These are phyloP conservation scores for Hirsutella rhossiliensis DNA, from an alignment of 2,329 filamentous ascomycete genomes.

Conservation along the genomic window DNA sequence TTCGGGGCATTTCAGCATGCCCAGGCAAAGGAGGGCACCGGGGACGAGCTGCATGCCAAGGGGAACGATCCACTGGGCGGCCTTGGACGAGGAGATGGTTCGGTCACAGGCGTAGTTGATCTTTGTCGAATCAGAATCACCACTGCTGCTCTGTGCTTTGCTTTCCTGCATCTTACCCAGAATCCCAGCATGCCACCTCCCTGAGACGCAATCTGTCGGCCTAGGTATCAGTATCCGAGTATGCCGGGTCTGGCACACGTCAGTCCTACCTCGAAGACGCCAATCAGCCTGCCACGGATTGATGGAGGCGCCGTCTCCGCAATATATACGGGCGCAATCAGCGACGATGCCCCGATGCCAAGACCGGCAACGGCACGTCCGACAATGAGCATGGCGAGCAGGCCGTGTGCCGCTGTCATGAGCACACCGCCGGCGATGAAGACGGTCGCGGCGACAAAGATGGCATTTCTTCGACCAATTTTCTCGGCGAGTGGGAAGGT, in stretches of 20 bases:
- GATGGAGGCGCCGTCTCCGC: constrained; percentile 32
- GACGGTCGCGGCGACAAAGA: constrained; percentile 29
- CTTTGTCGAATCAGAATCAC: too few relatives aligned
- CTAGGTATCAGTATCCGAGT: neutral
- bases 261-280: constrained; percentile 30
- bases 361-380: constrained; percentile 39
- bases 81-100: too few relatives aligned
- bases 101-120: too few relatives aligned
- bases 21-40: too few relatives aligned
- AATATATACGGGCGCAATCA: constrained; percentile 32
- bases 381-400: constrained; percentile 20
- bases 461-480: constrained; percentile 31
- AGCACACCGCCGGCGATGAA: constrained; percentile 25
- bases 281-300: constrained; percentile 37
- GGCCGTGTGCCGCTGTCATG: constrained; percentile 20
- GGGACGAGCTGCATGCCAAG: too few relatives aligned
- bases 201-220: constrained; percentile 12
- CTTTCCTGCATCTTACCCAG: constrained; percentile 15
- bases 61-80: too few relatives aligned
- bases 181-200: constrained; percentile 25
- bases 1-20: too few relatives aligned
- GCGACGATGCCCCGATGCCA: constrained; percentile 37
- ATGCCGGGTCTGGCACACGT: neutral
- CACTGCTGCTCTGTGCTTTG: too few relatives aligned
- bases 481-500: constrained; percentile 34